phyloP scores from a whole-genome alignment of 2,329 filamentous ascomycete species.

The Phyllosticta citribraziliensis region DNA sequence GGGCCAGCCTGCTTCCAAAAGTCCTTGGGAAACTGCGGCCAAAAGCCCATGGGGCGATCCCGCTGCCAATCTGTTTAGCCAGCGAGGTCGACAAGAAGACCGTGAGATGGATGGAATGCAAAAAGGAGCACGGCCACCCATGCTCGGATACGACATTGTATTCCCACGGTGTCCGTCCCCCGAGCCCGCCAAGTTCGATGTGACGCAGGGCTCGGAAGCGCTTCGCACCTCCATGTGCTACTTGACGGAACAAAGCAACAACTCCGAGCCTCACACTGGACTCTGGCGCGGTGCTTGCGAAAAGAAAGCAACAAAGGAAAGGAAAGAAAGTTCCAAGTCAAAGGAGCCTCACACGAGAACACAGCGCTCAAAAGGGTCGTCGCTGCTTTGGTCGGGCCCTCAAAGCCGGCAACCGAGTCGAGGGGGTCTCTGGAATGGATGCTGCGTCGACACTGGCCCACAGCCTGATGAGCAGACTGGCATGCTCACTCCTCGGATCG shows the following conservation, averaged over 20 bases:
- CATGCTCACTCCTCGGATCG: constrained; percentile 39
- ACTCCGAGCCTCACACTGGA: constrained; percentile 43
- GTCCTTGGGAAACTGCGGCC: background rate
- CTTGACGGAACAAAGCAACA: constrained; percentile 38
- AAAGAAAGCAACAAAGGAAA: constrained; percentile 15
- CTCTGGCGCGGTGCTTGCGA: constrained; percentile 48
- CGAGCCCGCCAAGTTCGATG: constrained; percentile 73
- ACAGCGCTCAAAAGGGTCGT: constrained; percentile 12
- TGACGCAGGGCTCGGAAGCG: constrained; percentile 53
- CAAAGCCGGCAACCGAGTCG: constrained; percentile 44
- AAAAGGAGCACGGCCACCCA: constrained; percentile 61
- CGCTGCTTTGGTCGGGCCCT: constrained; percentile 23
- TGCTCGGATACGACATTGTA: constrained; percentile 72
- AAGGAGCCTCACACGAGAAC: constrained; percentile 11
- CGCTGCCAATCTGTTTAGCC: constrained; percentile 19
- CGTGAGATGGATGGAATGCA: constrained; percentile 44
- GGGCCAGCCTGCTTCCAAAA: background rate
- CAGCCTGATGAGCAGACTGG: constrained; percentile 36
- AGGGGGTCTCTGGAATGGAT: constrained; percentile 68
- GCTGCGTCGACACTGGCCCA: constrained; percentile 42
- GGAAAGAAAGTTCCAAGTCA: background rate
- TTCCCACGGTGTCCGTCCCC: constrained; percentile 80
- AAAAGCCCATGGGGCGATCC: constrained; percentile 32
- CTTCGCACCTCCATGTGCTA: constrained; percentile 40
- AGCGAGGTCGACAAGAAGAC: constrained; percentile 21